Percentiles rank a stretch among this genome's conserved stretches.
Evolutionary conservation across 179 eudicot species (phyloP).

Genomic region (Vitellaria paradoxa): DNA sequence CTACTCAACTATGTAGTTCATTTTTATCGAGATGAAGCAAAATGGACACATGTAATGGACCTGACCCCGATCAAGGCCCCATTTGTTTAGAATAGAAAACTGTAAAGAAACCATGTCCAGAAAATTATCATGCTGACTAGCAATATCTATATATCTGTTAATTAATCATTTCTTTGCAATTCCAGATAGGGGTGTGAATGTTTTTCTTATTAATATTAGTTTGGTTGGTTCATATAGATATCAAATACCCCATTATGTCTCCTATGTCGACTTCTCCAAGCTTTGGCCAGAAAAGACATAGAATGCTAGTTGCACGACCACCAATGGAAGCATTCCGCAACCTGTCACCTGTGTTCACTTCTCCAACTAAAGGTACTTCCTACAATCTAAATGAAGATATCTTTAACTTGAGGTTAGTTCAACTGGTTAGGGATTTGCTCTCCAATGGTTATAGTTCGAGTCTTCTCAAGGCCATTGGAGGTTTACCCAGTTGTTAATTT

Average conservation of each 20-base stretch:
- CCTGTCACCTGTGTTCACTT: constrained; percentile 16
- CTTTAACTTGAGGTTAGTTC: neutral
- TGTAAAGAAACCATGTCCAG: neutral
- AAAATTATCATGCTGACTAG: neutral
- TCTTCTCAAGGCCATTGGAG: too few relatives aligned
- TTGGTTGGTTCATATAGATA: neutral
- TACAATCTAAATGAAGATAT: neutral
- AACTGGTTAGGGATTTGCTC: too few relatives aligned
- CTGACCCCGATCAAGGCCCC: neutral
- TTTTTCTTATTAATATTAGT: neutral
- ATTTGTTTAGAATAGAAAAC: neutral
- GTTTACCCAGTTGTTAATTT: too few relatives aligned
- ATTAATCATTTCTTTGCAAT: neutral
- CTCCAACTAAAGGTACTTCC: constrained; percentile 31
- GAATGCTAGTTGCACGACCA: constrained; percentile 17
- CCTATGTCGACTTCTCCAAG: constrained; percentile 20
- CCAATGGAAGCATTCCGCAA: constrained; percentile 15
- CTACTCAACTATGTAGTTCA: neutral
- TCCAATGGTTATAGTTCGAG: too few relatives aligned
- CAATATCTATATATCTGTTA: neutral
- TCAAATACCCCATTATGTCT: constrained; percentile 14
- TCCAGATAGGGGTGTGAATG: neutral
- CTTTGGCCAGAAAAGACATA: constrained; percentile 20
- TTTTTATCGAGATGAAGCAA: neutral
- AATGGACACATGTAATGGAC: neutral